A percentile compares a stretch with the other conserved stretches of the same genome.
Evolutionary conservation across 139 green algal genomes (phyloP).

Genomic region (Limnomonas spitsbergensis): DNA sequence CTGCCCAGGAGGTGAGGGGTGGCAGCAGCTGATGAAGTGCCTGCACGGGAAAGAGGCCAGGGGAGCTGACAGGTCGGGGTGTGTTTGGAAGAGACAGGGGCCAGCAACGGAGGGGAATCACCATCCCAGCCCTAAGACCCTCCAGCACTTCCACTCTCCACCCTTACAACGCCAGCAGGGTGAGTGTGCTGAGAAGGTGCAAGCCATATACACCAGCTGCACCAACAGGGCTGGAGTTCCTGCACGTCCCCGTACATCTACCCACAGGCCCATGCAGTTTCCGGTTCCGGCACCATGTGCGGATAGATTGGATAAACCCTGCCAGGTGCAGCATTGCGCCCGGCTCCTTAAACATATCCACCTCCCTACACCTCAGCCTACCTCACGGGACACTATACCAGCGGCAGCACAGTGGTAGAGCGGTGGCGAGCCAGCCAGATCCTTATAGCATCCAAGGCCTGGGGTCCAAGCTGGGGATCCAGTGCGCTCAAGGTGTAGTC

Average conservation of each 20-base stretch:
- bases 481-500: background rate
- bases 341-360: background rate
- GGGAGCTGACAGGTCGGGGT: too few relatives aligned
- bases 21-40: background rate
- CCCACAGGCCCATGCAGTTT: background rate
- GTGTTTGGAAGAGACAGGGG: background rate
- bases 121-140: background rate
- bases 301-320: background rate
- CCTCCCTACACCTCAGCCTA: too few relatives aligned
- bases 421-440: background rate
- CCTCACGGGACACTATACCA: too few relatives aligned
- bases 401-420: background rate
- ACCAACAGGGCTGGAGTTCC: background rate
- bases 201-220: background rate
- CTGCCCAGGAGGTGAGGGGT: background rate
- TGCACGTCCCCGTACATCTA: background rate
- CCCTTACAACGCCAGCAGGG: background rate
- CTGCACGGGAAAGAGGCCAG: background rate
- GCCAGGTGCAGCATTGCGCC: background rate
- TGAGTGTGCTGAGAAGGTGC: too few relatives aligned
- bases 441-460: background rate
- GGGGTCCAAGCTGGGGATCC: background rate
- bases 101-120: background rate
- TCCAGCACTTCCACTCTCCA: background rate
- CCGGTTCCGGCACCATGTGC: background rate